These are phyloP conservation scores for Aureobasidium sp. DNA, from an alignment of 2,329 filamentous ascomycete genomes.

Conservation along the genomic window DNA sequence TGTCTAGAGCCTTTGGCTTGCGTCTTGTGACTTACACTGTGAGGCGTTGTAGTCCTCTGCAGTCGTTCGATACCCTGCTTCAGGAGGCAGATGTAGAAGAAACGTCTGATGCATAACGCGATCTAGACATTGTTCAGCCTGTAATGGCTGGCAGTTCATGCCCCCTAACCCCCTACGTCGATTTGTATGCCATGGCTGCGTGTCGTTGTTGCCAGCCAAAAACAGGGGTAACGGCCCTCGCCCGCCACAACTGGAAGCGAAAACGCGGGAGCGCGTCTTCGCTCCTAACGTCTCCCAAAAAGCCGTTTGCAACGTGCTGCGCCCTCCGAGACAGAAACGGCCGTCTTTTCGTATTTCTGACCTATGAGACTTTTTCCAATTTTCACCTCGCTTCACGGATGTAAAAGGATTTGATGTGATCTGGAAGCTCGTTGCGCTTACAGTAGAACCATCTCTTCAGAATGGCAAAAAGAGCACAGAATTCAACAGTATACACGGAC, in stretches of 20 bases:
- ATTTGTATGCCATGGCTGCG: neutral
- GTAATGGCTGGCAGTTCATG: neutral
- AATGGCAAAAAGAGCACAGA: neutral
- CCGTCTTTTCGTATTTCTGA: neutral
- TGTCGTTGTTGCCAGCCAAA: neutral
- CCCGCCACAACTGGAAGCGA: neutral
- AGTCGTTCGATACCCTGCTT: neutral
- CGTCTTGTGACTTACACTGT: neutral
- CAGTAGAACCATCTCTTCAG: neutral
- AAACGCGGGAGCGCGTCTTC: neutral
- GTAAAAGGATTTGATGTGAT: neutral
- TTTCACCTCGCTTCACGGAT: neutral
- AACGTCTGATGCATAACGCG: neutral
- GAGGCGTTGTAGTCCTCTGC: neutral
- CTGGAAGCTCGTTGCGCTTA: neutral
- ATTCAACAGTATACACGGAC: neutral
- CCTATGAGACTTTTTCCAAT: neutral
- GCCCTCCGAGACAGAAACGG: conserved; percentile 7
- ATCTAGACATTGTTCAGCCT: neutral
- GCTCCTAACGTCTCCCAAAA: neutral
- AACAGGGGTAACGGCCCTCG: neutral
- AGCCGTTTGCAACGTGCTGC: neutral
- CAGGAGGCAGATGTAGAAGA: neutral
- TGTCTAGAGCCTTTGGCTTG: neutral
- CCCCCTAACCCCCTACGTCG: neutral